These are phyloP conservation scores for Umbelopsis ramanniana DNA, from an alignment of 192 early-diverging fungal genomes.

Conservation along the genomic window DNA sequence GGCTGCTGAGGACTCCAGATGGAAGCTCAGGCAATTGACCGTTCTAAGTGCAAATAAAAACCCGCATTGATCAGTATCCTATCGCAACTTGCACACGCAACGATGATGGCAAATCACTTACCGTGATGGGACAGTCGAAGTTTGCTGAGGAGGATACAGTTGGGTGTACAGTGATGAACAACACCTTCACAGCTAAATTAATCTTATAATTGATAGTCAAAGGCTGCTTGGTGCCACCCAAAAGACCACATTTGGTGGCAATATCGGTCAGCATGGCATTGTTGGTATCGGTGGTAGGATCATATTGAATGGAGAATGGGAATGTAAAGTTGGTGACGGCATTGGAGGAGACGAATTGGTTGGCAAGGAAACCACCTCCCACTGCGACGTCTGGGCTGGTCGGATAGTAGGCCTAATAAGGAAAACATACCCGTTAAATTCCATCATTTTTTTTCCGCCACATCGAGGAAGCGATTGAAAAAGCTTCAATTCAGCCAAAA, in stretches of 20 bases:
- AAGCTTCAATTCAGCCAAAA: too few species aligned
- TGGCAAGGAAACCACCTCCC: slow-evolving; percentile 48
- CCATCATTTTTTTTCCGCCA: neutral
- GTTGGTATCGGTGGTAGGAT: slow-evolving; percentile 35
- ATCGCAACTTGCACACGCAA: neutral
- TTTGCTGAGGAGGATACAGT: slow-evolving; percentile 41
- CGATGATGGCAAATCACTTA: slow-evolving; percentile 17
- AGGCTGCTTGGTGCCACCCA: slow-evolving; percentile 27
- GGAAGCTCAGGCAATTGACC: slow-evolving; percentile 10
- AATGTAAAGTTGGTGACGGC: slow-evolving; percentile 43
- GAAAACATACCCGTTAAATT: slow-evolving; percentile 1
- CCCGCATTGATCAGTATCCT: neutral
- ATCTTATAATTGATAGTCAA: slow-evolving; percentile 54
- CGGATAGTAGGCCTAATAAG: slow-evolving; percentile 56
- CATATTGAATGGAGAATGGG: slow-evolving; percentile 50
- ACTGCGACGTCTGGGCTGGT: slow-evolving; percentile 35
- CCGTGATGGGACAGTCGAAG: slow-evolving; percentile 42
- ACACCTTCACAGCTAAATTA: slow-evolving; percentile 43
- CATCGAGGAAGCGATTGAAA: too few species aligned
- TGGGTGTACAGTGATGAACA: slow-evolving; percentile 44
- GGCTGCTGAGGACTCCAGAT: neutral
- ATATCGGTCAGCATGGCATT: slow-evolving; percentile 46
- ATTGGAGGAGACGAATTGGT: slow-evolving; percentile 40
- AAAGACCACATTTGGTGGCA: slow-evolving; percentile 47
- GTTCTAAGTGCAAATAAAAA: neutral